Conservation (phyloP, 768 basidiomycete genomes). For the Naganishia vishniacii region DNA sequence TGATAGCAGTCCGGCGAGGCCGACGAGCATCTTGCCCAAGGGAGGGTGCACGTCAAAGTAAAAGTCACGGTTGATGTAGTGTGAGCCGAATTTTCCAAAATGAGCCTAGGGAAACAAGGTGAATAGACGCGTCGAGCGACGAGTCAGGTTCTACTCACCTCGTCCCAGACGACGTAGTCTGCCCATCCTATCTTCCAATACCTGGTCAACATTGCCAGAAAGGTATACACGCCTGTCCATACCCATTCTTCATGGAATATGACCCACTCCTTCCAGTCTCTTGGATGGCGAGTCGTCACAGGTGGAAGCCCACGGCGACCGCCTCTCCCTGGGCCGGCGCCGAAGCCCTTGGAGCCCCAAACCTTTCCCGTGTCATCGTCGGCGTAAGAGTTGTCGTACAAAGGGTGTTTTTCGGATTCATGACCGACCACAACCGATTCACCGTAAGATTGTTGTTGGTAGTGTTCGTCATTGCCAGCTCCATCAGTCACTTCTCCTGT, state of each 20-base stretch:
- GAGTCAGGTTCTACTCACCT: constrained; percentile 44
- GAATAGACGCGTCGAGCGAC: background rate
- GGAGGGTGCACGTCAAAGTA: constrained; percentile 99
- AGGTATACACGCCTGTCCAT: constrained; percentile 67
- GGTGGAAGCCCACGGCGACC: constrained; percentile 45
- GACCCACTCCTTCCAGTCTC: constrained; percentile 39
- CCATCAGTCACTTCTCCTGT: background rate
- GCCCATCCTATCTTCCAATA: constrained; percentile 86
- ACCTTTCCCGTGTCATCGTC: constrained; percentile 37
- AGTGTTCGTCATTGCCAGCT: background rate
- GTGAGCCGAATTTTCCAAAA: constrained; percentile 97
- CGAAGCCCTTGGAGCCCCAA: constrained; percentile 45
- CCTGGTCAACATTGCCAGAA: constrained; percentile 89
- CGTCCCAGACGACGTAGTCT: constrained; percentile 90
- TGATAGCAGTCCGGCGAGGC: constrained; percentile 78
- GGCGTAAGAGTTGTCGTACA: background rate
- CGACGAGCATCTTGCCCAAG: constrained; percentile 97
- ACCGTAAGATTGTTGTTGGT: background rate
- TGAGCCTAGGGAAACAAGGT: constrained; percentile 58
- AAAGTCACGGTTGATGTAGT: constrained; percentile 97
- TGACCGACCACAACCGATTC: constrained; percentile 5
- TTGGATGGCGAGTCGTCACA: constrained; percentile 34
- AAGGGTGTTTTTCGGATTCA: constrained; percentile 16
- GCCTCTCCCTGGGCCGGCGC: constrained; percentile 42
- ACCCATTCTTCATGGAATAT: constrained; percentile 46